These are phyloP conservation scores for Zasmidium angulare DNA, from an alignment of 2,329 filamentous ascomycete species.

Conservation along the genomic window DNA sequence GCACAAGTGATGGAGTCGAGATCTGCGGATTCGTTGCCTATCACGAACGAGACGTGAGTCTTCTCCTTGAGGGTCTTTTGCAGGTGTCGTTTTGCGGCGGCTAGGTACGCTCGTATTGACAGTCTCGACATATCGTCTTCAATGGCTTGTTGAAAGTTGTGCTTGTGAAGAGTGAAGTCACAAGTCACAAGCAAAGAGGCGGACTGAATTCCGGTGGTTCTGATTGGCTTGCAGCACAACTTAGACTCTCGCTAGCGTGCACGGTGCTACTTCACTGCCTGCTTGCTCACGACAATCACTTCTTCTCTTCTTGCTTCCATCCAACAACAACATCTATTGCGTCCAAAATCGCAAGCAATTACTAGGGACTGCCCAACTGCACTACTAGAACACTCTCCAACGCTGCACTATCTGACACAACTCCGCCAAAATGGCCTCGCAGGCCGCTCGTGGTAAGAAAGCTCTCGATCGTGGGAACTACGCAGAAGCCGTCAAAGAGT, in stretches of 20 bases:
- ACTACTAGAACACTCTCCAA: too few relatives aligned
- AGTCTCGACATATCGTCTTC: slow-evolving; percentile 39
- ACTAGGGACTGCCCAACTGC: too few relatives aligned
- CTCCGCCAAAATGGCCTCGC: slow-evolving; percentile 46
- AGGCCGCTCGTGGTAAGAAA: slow-evolving; percentile 57
- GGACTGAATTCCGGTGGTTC: not conserved
- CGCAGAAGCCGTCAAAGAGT: slow-evolving; percentile 65
- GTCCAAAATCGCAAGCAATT: too few relatives aligned
- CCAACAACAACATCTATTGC: not conserved
- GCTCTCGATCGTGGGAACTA: slow-evolving; percentile 66
- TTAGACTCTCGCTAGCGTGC: not conserved
- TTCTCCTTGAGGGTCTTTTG: slow-evolving; percentile 40
- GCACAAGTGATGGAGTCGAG: slow-evolving; percentile 78
- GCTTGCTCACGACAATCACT: slow-evolving; percentile 1
- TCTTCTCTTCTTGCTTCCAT: not conserved
- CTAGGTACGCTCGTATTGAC: slow-evolving; percentile 48
- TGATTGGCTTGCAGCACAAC: not conserved
- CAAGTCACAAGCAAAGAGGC: not conserved
- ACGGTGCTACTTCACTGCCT: not conserved
- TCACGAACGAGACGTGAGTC: slow-evolving; percentile 49
- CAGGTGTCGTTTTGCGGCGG: slow-evolving; percentile 45
- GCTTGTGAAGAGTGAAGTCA: not conserved
- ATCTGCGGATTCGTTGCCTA: slow-evolving; percentile 64
- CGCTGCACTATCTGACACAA: not conserved
- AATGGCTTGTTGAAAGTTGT: not conserved